Base-by-base conservation (phyloP, 306 rosid species). In the cucumber (Cucumis sativus) region DNA sequence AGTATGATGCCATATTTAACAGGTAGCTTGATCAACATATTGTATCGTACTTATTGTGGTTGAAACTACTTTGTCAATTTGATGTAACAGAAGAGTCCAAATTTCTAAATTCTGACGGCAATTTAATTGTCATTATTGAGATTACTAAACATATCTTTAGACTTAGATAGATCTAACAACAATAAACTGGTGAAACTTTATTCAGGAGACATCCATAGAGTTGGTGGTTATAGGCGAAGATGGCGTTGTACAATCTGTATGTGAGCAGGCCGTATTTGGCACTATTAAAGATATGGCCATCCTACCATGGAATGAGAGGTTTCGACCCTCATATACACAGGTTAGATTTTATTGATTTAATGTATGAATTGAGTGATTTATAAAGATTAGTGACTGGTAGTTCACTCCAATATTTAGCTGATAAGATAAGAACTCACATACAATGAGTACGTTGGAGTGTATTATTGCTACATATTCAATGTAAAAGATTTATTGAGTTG, bases 261-360 rank as follows among this genome's bases (percentile, higher is more conserved):
- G 96, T 79, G 98, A 94, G 84, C 97, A 91, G 81, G 88, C 96
- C 79, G 98, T 94, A 72, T 94, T 90, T 76, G 98, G 98, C 60
- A 89, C 88, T 45, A 89, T 94, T 77, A 91, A 90, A 82, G 98
- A 94, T 82, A 87, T 94, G 73, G 91, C 96, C 51, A 75, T 94
- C 73, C 82, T 94, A 73, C 95, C 94, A 8, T 91, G 97, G 96
- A 94, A 91, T 63, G 96, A 86, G 28, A 88, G 77, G 78, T 93
- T 86, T 33, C 73, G 80, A 5, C 56, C 85, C 1, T 85, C 83
- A 28, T 88, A 85, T 70, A 84, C 82, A 4, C 88, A 91, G 97
- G 98, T 91, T 9, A 71, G 59, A 5, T 25, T 71, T 49, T 49
- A 71, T 71, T 71, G 60, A 28, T 33, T 33, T 33, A 33, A 33